These are phyloP conservation scores for Trapa incisa DNA, from an alignment of 345 rosid genomes.

Conservation along the genomic window DNA sequence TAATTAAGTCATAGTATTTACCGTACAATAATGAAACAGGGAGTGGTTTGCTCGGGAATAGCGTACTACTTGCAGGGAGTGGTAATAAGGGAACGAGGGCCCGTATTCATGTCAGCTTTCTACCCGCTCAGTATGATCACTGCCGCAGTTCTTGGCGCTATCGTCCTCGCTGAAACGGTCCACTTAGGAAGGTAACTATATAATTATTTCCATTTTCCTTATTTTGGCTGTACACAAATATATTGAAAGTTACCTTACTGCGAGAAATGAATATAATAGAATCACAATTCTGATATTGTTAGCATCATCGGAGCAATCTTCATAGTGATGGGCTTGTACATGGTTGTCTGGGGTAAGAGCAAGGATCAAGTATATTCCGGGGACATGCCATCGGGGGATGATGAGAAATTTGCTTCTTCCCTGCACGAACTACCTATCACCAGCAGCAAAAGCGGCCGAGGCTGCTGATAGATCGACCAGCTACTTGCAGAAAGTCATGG, in stretches of 20 bases:
- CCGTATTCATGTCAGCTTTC: conserved; percentile 71
- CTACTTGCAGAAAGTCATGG: neutral
- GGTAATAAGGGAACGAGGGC: conserved; percentile 56
- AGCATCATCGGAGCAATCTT: conserved; percentile 70
- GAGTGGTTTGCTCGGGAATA: conserved; percentile 78
- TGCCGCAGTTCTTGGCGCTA: conserved; percentile 53
- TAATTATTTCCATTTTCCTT: neutral
- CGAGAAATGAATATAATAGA: neutral
- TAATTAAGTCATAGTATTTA: too few species aligned
- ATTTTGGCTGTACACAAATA: neutral
- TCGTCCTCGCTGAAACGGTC: conserved; percentile 53
- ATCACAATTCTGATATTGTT: neutral
- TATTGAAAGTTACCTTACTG: neutral
- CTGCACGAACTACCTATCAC: conserved; percentile 36
- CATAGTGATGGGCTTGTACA: conserved; percentile 67
- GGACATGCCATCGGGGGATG: neutral
- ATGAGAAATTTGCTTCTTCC: conserved; percentile 22
- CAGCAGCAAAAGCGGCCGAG: neutral
- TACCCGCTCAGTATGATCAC: conserved; percentile 84
- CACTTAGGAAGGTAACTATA: conserved; percentile 64
- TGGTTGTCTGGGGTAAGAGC: conserved; percentile 88
- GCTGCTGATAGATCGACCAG: neutral
- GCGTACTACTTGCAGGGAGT: conserved; percentile 77
- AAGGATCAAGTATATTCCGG: conserved; percentile 24
- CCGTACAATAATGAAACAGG: conserved; percentile 23